Evolutionary conservation across 2,329 filamentous ascomycete species (phyloP).

Genomic region (Bisporella sp.): DNA sequence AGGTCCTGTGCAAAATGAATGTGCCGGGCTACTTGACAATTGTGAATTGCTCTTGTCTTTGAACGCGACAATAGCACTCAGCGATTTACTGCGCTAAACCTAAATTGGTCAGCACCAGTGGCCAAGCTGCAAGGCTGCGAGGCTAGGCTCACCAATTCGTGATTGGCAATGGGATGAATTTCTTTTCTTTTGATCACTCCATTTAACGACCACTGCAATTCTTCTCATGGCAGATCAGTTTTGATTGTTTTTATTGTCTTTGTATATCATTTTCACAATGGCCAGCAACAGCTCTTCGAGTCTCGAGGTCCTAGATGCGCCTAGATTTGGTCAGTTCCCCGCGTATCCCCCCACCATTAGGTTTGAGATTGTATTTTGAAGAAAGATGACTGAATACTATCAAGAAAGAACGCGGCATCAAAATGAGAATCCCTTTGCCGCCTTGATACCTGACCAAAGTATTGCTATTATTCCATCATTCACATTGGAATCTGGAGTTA

Average conservation of each 20-base stretch:
- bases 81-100: too few species aligned
- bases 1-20: too few species aligned
- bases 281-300: not conserved
- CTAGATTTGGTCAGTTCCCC: constrained; percentile 22
- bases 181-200: too few species aligned
- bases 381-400: constrained; percentile 47
- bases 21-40: too few species aligned
- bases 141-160: too few species aligned
- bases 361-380: constrained; percentile 17
- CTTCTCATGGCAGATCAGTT: too few species aligned
- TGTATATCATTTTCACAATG: not conserved
- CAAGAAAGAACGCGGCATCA: constrained; percentile 44
- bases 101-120: too few species aligned
- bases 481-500: constrained; percentile 86
- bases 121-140: too few species aligned
- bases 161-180: too few species aligned
- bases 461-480: constrained; percentile 84
- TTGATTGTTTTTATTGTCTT: not conserved
- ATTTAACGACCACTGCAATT: too few species aligned
- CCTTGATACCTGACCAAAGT: constrained; percentile 80
- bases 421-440: constrained; percentile 85
- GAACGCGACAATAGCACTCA: too few species aligned
- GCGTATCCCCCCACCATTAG: constrained; percentile 5
- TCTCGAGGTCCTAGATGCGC: not conserved
- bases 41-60: too few species aligned